Evolutionary conservation across 805 yeast species (phyloP), one percentile per base, ranked within the genome.

Genomic region (Dipodascus albidus): DNA sequence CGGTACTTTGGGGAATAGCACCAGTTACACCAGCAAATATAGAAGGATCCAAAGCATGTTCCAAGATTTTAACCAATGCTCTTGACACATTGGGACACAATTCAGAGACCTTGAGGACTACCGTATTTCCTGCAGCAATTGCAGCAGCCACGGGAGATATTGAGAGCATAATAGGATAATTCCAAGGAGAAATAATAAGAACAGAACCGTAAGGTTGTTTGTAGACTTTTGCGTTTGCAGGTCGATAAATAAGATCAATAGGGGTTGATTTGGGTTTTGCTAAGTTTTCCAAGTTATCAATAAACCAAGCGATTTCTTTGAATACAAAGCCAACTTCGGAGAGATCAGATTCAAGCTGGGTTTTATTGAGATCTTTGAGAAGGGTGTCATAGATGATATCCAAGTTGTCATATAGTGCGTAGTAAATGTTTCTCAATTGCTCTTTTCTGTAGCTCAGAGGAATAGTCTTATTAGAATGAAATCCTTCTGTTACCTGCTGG

Each of bases 41-140:
- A n/a, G 76, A 77, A 0, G 75, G 75, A 63, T 77, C 86, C 55
- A 82, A 73, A 14, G 81, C 76, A 2, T 72, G 63, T 31, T 70
- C 64, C 15, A 90, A 67, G 3, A 87, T 62, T 17, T 73, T 70
- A n/a, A 83, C 74, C 38, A 90, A 62, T n/a, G 76, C 72, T 20
- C 63, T 60, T 2, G 88, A 72, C 50, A 83, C 77, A 57, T 76
- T 68, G 0, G 93, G 91, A 1, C 83, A 79, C 53, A 75, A 64
- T 66, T 91, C 97, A 55, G 84, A 76, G 17, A 87, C 89, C 65
- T 88, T 88, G 60, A 83, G 70, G 20, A 85, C 79, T 23, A 86
- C 91, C 15, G 82, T 73, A 66, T 90, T 89, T 11, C 97, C 97
- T 20, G 83, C 86, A 1, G 95, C 87, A 58, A 91, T 70, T 1